phyloP scores from a whole-genome alignment of 2,329 filamentous ascomycete species.

The Lachnellula hyalina region DNA sequence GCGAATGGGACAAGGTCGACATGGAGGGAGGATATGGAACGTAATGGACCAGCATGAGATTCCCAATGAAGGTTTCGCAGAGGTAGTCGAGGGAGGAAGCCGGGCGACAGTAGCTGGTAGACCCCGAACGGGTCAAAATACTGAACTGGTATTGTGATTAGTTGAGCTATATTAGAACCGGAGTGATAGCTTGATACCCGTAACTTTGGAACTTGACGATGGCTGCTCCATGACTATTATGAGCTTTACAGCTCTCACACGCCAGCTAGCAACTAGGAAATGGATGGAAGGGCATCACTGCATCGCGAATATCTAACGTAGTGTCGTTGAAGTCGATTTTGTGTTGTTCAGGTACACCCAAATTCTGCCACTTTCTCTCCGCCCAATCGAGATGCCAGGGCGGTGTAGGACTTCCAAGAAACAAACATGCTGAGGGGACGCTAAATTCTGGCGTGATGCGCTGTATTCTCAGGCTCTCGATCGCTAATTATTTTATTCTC shows the following conservation, averaged over 20 bases:
- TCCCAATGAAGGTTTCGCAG: slow-evolving; percentile 96
- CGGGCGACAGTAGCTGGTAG: slow-evolving; percentile 74
- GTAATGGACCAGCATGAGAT: slow-evolving; percentile 81
- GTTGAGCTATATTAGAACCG: not conserved
- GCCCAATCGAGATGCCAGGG: not conserved
- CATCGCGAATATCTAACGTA: not conserved
- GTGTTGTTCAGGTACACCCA: not conserved
- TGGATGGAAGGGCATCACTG: not conserved
- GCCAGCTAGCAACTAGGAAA: not conserved
- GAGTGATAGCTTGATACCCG: slow-evolving; percentile 45
- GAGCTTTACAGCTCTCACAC: slow-evolving; percentile 7
- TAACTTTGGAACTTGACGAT: slow-evolving; percentile 71
- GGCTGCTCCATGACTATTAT: slow-evolving; percentile 56
- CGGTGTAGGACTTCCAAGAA: not conserved
- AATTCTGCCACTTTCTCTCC: not conserved
- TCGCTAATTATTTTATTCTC: too few relatives aligned
- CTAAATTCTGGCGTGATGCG: not conserved
- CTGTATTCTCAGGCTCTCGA: not conserved
- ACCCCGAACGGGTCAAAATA: slow-evolving; percentile 91
- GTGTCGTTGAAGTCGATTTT: not conserved
- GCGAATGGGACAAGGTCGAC: slow-evolving; percentile 69
- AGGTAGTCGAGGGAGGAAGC: slow-evolving; percentile 73
- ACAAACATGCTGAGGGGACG: not conserved
- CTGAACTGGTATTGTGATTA: slow-evolving; percentile 58
- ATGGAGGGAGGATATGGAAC: slow-evolving; percentile 89